Evolutionary conservation across 1,284 basidiomycete species (phyloP), one percentile per base, ranked within the genome.

Genomic region (Dichomitus squalens): DNA sequence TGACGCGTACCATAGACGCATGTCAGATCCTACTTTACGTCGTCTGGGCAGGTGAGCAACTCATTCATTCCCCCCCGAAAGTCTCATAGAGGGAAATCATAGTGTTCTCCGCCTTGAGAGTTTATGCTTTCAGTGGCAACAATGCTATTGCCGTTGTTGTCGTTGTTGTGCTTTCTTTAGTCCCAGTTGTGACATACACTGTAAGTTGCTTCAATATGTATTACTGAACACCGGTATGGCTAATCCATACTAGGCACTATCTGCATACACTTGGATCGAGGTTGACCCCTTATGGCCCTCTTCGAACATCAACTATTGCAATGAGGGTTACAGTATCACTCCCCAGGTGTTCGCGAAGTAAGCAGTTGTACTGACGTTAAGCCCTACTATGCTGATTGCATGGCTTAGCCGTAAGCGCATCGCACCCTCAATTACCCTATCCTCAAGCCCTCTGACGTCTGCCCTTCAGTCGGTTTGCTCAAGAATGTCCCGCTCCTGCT

Each of bases 41-140:
- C 3, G 47, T 57, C 18, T 57, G 56, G 56, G 56, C 51, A 21
- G 39, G 56, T 57, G 20, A 43, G 56, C n/a, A n/a, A 50, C 9
- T 6, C 18, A 3, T 31, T 4, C 18, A 18, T 7, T 52, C 9
- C 9, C 33, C 9, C 29, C 34, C 1, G 4, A 21, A n/a, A 20
- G 18, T 27, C 11, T 11, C 5, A 11, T 11, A 31, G 12, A 41
- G 4, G 18, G 14, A 4, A 20, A 16, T 12, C 16, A 1, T 20
- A 57, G 55, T 52, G 18, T 57, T 57, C 33, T 57, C 56, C 1
- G 35, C 38, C 3, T 12, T 57, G 21, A 52, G 51, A 8, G 46
- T 57, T 23, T 49, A 49, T 25, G 47, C 51, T 4, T 33, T 57
- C 23, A 43, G 46, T 27, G 53, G 53, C 16, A 9, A 43, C 20